phyloP scores from a whole-genome alignment of 2,329 filamentous ascomycete species.

The Nothophoma quercina region DNA sequence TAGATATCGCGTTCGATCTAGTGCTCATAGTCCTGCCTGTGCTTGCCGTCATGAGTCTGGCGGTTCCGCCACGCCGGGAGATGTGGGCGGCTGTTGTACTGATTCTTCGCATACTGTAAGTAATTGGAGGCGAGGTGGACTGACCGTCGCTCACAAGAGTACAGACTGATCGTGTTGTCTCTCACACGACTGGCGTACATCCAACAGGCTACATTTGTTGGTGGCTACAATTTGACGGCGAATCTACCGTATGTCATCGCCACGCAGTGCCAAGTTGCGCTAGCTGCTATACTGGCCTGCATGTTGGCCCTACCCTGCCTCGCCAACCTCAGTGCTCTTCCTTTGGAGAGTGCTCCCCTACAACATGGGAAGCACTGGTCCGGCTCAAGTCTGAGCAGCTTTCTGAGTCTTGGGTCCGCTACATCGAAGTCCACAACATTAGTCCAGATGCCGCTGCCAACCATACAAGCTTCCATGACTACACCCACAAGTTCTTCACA shows the following conservation, averaged over 20 bases:
- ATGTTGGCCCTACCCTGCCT: constrained; percentile 31
- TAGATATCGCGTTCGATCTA: constrained; percentile 32
- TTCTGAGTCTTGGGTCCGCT: constrained; percentile 14
- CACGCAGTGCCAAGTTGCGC: constrained; percentile 33
- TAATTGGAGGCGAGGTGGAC: not conserved
- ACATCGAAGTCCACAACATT: constrained; percentile 5
- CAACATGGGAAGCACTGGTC: constrained; percentile 24
- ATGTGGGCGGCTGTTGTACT: constrained; percentile 26
- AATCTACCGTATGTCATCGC: constrained; percentile 32
- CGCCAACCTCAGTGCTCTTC: constrained; percentile 14
- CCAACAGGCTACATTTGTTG: constrained; percentile 15
- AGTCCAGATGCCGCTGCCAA: constrained; percentile 19
- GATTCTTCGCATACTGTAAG: constrained; percentile 32
- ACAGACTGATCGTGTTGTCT: constrained; percentile 32
- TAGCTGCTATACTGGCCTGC: constrained; percentile 35
- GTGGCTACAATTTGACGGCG: constrained; percentile 21
- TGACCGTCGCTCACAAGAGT: not conserved
- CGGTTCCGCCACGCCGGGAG: constrained; percentile 26
- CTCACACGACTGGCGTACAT: constrained; percentile 32
- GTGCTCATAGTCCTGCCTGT: constrained; percentile 26
- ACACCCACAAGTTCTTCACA: constrained; percentile 13
- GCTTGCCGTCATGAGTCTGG: constrained; percentile 28
- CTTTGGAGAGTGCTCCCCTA: constrained; percentile 7
- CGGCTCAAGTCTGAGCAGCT: constrained; percentile 32
- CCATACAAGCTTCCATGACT: constrained; percentile 30